Base-by-base conservation (phyloP, 2,329 filamentous ascomycete species). In the Trichoderma pleuroti region DNA sequence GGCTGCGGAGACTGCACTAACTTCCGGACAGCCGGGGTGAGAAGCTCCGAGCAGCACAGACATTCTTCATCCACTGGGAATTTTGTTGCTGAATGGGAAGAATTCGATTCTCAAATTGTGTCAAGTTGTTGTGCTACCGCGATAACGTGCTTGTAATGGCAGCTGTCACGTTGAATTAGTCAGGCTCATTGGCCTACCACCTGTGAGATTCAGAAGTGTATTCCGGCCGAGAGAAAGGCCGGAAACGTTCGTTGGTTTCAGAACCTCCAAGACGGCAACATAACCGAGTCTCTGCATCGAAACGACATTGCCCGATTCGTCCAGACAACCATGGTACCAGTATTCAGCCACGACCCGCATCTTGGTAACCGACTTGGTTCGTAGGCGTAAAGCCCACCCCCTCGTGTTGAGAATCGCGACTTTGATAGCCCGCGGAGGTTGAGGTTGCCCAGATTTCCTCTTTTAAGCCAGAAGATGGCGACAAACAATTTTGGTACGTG, bases 181-280 rank as follows among this genome's bases (percentile, higher is more conserved):
- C 46, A 60, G 14, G 11, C 28, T n/a, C 16, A 5, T 59, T 68
- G 52, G 26, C 32, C 52, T 39, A 14, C 39, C 21, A 16, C 7
- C 30, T 21, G 21, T 24, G 28, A 49, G 30, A n/a, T 60, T 60
- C 39, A 68, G 39, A 36, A 68, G 30, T 34, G 36, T 68, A 52
- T 68, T 68, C 66, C 66, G 66, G 56, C 66, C 66, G 66, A 68
- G 66, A 61, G 54, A 68, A 68, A 52, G 66, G 66, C 66, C 66
- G 66, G 56, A 68, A 68, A 68, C 66, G 26, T 68, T 61, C 56
- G 66, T 16, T 61, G 28, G 66, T 68, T 68, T 68, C 66, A 68
- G 56, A 28, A 26, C 16, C 7, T 61, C 21, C 21, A 30, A 61
- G 30, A 61, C 28, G 54, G 54, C 66, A 68, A 28, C 14, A 57